These are phyloP conservation scores for Verruconis gallopava DNA, from an alignment of 2,329 filamentous ascomycete species.

Conservation along the genomic window DNA sequence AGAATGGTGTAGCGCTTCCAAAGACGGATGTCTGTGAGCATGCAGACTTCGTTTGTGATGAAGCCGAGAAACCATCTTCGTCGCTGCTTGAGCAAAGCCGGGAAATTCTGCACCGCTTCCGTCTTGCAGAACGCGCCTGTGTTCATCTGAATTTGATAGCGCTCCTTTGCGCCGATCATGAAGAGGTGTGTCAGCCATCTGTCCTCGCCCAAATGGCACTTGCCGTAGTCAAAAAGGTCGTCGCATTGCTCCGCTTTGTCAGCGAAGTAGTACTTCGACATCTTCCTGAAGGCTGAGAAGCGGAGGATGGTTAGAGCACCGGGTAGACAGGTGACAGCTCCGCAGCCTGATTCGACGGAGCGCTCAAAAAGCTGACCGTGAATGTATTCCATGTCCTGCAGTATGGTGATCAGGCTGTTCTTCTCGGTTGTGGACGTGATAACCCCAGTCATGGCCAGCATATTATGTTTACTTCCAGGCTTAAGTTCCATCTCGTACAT, in stretches of 20 bases:
- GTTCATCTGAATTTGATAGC: slow-evolving; percentile 95
- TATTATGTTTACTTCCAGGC: slow-evolving; percentile 79
- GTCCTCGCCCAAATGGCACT: slow-evolving; percentile 90
- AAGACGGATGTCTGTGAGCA: slow-evolving; percentile 86
- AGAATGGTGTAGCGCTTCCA: slow-evolving; percentile 87
- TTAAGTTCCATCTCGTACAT: slow-evolving; percentile 98
- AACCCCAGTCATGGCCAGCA: slow-evolving; percentile 95
- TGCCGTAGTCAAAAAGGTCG: slow-evolving; percentile 92
- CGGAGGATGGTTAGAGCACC: slow-evolving; percentile 91
- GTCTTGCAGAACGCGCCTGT: slow-evolving; percentile 98
- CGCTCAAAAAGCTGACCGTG: slow-evolving; percentile 94
- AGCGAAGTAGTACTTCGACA: slow-evolving; percentile 98
- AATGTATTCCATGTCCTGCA: slow-evolving; percentile 97
- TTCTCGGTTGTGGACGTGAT: slow-evolving; percentile 89
- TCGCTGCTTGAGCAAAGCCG: slow-evolving; percentile 80
- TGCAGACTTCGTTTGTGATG: slow-evolving; percentile 95
- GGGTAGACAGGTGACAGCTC: slow-evolving; percentile 85
- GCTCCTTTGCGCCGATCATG: slow-evolving; percentile 90
- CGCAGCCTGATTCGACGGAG: slow-evolving; percentile 87
- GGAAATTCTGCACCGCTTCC: slow-evolving; percentile 82
- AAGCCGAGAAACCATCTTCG: slow-evolving; percentile 94
- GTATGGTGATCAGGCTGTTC: slow-evolving; percentile 75
- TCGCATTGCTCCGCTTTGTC: slow-evolving; percentile 93
- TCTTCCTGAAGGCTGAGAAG: slow-evolving; percentile 88
- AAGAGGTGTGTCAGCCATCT: slow-evolving; percentile 95